A percentile compares a stretch with the other conserved stretches of the same genome.
phyloP scores from a whole-genome alignment of 2,329 filamentous ascomycete genomes.

The Aspergillus novofumigatus region DNA sequence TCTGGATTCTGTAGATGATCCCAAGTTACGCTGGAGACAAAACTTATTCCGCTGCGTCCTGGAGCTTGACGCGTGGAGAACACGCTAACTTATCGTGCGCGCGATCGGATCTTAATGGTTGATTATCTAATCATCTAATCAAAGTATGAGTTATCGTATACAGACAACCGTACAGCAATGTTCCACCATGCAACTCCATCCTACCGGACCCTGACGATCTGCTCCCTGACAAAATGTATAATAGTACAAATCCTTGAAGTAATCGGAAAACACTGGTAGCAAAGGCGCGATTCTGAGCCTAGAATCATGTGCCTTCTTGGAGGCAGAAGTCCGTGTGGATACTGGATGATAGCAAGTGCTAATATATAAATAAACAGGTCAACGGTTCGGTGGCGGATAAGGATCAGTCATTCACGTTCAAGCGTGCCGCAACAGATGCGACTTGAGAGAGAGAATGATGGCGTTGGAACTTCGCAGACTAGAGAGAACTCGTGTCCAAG shows the following conservation, averaged over 20 bases:
- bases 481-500: slow-evolving; percentile 24
- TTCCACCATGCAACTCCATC: not conserved
- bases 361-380: not conserved
- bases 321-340: not conserved
- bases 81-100: slow-evolving; percentile 16
- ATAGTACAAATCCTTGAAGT: not conserved
- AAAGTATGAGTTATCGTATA: not conserved
- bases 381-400: not conserved
- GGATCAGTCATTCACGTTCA: not conserved
- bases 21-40: not conserved
- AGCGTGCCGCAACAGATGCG: not conserved
- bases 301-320: not conserved
- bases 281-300: not conserved
- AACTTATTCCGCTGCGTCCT: slow-evolving; percentile 1
- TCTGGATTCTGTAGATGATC: not conserved
- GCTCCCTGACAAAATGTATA: not conserved
- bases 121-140: slow-evolving; percentile 15
- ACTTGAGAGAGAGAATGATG: not conserved
- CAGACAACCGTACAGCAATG: not conserved
- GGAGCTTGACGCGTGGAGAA: slow-evolving; percentile 32
- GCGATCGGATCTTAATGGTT: slow-evolving; percentile 1
- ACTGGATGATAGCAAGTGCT: not conserved
- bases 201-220: not conserved
- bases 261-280: not conserved
- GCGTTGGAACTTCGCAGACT: slow-evolving; percentile 1